Percentiles rank a stretch among this genome's conserved stretches.
phyloP scores from a whole-genome alignment of 495 filamentous ascomycete species.

The Penicillium herquei region DNA sequence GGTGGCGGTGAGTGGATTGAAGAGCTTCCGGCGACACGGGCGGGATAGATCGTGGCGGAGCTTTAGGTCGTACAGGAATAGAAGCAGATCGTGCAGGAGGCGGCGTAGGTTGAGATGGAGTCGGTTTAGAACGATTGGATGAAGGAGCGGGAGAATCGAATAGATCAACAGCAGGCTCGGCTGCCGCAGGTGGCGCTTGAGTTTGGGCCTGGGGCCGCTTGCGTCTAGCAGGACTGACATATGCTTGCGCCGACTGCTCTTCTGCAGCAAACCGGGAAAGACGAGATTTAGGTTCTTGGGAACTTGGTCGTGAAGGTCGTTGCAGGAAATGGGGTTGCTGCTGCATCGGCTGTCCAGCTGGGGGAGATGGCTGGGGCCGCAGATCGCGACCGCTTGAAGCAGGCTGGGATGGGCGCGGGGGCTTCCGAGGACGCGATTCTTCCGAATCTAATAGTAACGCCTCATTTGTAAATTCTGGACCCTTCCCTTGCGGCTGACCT shows the following conservation, averaged over 20 bases:
- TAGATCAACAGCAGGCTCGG: conserved; percentile 56
- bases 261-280: conserved; percentile 71
- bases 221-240: conserved; percentile 84
- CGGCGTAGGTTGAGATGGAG: conserved; percentile 28
- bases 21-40: conserved; percentile 64
- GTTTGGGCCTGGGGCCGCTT: conserved; percentile 55
- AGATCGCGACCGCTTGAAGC: conserved; percentile 24
- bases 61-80: conserved; percentile 48
- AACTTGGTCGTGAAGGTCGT: conserved; percentile 40
- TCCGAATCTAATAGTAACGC: conserved; percentile 82
- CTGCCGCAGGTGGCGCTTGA: conserved; percentile 33
- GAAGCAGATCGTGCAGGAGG: conserved; percentile 25
- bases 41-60: conserved; percentile 64
- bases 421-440: conserved; percentile 39
- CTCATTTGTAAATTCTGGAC: conserved; percentile 70
- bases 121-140: conserved; percentile 26
- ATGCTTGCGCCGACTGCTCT: conserved; percentile 79
- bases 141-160: conserved; percentile 48
- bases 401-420: conserved; percentile 27
- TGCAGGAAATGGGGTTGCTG: conserved; percentile 36
- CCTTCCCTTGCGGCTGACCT: conserved; percentile 23
- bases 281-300: conserved; percentile 55
- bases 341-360: conserved; percentile 23
- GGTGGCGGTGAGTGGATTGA: conserved; percentile 68
- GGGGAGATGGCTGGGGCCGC: conserved; percentile 47